Evolutionary conservation across 2,329 filamentous ascomycete genomes (phyloP).

Genomic region (Paramyrothecium roridum): DNA sequence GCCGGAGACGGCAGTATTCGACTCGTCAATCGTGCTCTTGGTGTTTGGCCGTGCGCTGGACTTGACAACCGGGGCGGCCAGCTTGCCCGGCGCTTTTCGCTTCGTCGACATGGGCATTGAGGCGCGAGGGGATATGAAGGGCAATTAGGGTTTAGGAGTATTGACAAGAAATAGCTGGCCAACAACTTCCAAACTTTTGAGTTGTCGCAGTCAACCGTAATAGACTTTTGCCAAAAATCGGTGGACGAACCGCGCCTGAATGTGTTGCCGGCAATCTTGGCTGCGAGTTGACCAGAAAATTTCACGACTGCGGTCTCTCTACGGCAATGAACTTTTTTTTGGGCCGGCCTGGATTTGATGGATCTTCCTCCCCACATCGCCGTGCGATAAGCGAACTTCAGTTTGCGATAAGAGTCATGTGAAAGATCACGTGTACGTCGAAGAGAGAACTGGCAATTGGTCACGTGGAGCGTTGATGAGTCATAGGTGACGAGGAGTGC

Average conservation of each 20-base stretch:
- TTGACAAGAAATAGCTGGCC: no score
- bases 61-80: constrained; percentile 54
- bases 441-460: no score
- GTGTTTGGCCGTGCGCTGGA: constrained; percentile 47
- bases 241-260: not conserved
- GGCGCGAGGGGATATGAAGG: not conserved
- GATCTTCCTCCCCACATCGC: constrained; percentile 13
- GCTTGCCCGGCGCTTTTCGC: constrained; percentile 55
- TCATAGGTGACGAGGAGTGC: not conserved
- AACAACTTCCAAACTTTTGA: no score
- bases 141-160: no score
- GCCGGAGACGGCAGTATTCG: constrained; percentile 50
- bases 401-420: constrained; percentile 10
- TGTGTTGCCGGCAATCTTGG: constrained; percentile 13
- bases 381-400: not conserved
- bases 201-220: no score
- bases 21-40: constrained; percentile 55
- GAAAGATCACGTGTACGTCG: constrained; percentile 15
- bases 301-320: constrained; percentile 23
- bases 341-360: constrained; percentile 10
- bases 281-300: constrained; percentile 25
- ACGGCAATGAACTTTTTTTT: constrained; percentile 30
- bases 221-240: no score
- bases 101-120: constrained; percentile 53
- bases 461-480: not conserved